Base-by-base conservation (phyloP, 2,329 filamentous ascomycete genomes). In the Fusarium pseudonygamai region DNA sequence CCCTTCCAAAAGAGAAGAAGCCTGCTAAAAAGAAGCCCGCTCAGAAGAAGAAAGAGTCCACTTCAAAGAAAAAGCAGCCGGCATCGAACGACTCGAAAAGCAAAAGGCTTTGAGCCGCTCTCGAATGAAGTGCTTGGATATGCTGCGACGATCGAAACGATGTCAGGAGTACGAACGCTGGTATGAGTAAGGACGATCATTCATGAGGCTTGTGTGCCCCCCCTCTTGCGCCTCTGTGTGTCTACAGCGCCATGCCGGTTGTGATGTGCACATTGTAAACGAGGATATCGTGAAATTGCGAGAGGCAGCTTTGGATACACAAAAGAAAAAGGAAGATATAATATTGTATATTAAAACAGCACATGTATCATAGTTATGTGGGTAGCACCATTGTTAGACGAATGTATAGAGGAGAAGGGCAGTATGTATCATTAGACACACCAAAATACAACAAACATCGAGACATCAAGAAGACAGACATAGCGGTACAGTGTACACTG, bases 331-430 rank as follows among this genome's bases (percentile, higher is more conserved):
- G 45, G 24, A 47, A 53, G 57, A 53, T 30, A 39, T 42, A 55
- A 55, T 59, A 10, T 39, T 70, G 67, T 65, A 70, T 64, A 56
- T 6, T 58, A 50, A 53, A 50, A 40, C 28, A 42, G 28, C 39
- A 64, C 42, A 26, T 73, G 49, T 73, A 73, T 37, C 40, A 65
- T 71, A 28, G 26, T 28, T 46, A 67, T 73, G 70, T 71, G 67
- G 40, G 70, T 73, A 72, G 45, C 64, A 68, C 18, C 47, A 69
- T 26, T 43, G 28, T 43, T 63, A 50, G 68, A 59, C 40, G 16
- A 50, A 58, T 30, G 7, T n/a, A 22, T 49, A 42, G 34, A 68
- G 14, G 20, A 13, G 28, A 14, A 10, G 14, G 46, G 50, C 18
- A 36, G 36, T 18, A 49, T 45, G 32, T 42, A 63, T 22, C 5